phyloP scores from a whole-genome alignment of 2,329 filamentous ascomycete species.

The Didymellaceae sp. region DNA sequence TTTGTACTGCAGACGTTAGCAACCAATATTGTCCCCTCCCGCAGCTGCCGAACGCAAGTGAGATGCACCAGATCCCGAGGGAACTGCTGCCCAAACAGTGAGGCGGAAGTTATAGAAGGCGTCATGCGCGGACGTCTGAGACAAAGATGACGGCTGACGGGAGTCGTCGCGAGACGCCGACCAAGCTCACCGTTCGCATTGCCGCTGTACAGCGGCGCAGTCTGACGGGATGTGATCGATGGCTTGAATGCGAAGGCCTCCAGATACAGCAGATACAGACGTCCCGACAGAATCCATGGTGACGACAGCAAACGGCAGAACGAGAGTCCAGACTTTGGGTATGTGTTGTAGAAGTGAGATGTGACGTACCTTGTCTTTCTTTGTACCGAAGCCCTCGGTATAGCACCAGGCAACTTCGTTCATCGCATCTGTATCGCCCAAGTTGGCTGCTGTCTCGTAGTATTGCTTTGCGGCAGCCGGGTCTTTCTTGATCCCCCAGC shows the following conservation, averaged over 20 bases:
- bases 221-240: constrained; percentile 32
- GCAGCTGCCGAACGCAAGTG: constrained; percentile 34
- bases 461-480: constrained; percentile 86
- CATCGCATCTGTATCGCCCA: constrained; percentile 97
- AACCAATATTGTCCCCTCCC: constrained; percentile 11
- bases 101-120: constrained; percentile 36
- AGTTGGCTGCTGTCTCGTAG: constrained; percentile 95
- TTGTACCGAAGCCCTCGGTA: constrained; percentile 93
- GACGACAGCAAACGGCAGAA: constrained; percentile 7
- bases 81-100: constrained; percentile 51
- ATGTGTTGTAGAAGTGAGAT: neutral
- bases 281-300: constrained; percentile 1
- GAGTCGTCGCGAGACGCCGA: constrained; percentile 18
- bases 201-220: neutral
- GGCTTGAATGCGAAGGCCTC: constrained; percentile 19
- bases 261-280: constrained; percentile 8
- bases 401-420: constrained; percentile 97
- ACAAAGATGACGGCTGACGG: constrained; percentile 7
- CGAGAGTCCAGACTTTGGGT: too few relatives aligned
- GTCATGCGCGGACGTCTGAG: constrained; percentile 17
- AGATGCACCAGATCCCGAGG: constrained; percentile 8
- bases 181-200: constrained; percentile 36
- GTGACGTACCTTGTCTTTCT: constrained; percentile 92
- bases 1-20: constrained; percentile 63
- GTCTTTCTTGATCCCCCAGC: constrained; percentile 90